Conservation (phyloP, 129 eudicot genomes). For the Saposhnikovia divaricata region DNA sequence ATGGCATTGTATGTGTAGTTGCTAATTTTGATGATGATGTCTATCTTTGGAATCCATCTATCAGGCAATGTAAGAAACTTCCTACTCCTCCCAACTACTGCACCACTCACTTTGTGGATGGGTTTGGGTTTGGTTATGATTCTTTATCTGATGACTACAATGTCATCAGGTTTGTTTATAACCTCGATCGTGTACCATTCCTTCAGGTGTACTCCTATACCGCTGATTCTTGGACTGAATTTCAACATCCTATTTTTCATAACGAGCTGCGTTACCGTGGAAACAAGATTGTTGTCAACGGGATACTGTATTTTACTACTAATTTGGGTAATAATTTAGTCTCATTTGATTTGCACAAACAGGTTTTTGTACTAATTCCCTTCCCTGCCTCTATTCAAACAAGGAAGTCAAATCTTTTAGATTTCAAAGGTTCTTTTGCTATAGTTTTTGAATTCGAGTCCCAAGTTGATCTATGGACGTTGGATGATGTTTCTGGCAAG, state of each 20-base stretch:
- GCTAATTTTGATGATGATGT: too few species aligned
- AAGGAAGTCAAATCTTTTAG: not conserved
- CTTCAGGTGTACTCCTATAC: not conserved
- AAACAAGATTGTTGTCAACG: not conserved
- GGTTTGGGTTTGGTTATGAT: not conserved
- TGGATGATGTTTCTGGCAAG: not conserved
- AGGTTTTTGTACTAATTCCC: not conserved
- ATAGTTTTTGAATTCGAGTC: too few species aligned
- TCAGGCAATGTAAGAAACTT: not conserved
- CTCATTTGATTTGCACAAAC: not conserved
- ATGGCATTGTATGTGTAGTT: not conserved
- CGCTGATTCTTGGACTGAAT: not conserved
- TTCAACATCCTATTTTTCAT: too few species aligned
- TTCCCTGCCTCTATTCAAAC: not conserved
- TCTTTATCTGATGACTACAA: not conserved
- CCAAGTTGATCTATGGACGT: not conserved
- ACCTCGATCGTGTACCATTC: too few species aligned
- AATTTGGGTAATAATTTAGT: not conserved
- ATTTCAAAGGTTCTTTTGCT: not conserved
- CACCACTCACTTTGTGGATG: rapidly evolving
- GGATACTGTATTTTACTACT: not conserved
- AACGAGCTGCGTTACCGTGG: not conserved
- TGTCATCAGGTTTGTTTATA: too few species aligned
- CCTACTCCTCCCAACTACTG: not conserved
- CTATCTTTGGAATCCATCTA: not conserved